Evolutionary conservation across 495 filamentous ascomycete genomes (phyloP).

Genomic region (Podospora pseudocomata): DNA sequence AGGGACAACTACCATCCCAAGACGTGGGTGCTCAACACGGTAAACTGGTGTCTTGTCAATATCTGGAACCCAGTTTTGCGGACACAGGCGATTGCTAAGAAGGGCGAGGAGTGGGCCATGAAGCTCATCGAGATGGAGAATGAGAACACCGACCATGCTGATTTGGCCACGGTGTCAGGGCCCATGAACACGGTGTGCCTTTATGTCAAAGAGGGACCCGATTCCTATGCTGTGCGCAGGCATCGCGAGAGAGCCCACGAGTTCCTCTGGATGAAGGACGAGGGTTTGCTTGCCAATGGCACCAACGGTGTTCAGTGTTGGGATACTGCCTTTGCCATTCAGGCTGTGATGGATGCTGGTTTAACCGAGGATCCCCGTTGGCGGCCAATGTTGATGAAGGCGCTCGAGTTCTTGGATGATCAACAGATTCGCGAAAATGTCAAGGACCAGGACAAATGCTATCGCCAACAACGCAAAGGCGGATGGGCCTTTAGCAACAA

Average conservation of each 20-base stretch:
- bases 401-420: conserved; percentile 80
- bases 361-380: conserved; percentile 74
- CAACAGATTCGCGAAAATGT: conserved; percentile 90
- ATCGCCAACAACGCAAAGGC: conserved; percentile 88
- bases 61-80: conserved; percentile 75
- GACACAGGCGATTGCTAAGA: conserved; percentile 49
- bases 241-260: conserved; percentile 80
- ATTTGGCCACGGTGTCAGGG: conserved; percentile 83
- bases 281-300: conserved; percentile 92
- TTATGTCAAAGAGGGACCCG: conserved; percentile 78
- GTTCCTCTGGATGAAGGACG: conserved; percentile 85
- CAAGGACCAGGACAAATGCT: conserved; percentile 71
- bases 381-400: conserved; percentile 77
- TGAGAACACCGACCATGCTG: conserved; percentile 81
- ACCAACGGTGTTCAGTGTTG: conserved; percentile 96
- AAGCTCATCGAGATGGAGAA: conserved; percentile 81
- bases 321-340: conserved; percentile 90
- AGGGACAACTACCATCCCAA: conserved; percentile 93
- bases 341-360: conserved; percentile 73
- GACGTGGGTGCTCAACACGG: conserved; percentile 67
- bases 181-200: conserved; percentile 83
- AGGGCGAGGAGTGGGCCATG: conserved; percentile 68
- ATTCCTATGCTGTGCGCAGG: conserved; percentile 66
- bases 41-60: conserved; percentile 73
- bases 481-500: conserved; percentile 94